Base-by-base conservation (phyloP, 345 rosid species). In the Cardamine resedifolia region DNA sequence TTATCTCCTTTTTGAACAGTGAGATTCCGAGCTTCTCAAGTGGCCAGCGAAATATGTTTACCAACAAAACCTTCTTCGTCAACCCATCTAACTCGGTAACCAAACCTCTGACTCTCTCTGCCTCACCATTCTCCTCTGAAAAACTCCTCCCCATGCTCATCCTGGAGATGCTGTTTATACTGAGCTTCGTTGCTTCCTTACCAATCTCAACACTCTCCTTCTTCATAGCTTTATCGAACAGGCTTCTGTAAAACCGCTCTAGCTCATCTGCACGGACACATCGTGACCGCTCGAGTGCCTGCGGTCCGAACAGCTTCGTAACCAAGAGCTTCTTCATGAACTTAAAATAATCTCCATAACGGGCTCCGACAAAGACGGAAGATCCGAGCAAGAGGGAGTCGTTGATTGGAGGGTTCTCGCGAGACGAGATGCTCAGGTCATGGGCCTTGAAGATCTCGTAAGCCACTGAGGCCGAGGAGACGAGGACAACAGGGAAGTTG, bases 81-180 rank as follows among this genome's bases (percentile, higher is more conserved):
- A 63, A 63, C 2, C 26, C 33, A 44, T 57, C 44, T 12, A 53
- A 56, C 36, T 68, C 50, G 6, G n/a, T 3, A 6, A 69, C 43
- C 27, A 69, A 28, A 12, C 51, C 64, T 16, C 44, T 43, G 51
- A 14, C 11, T 60, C 38, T 55, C 16, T 55, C 76, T 2, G 64
- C 76, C 6, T 72, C 70, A 16, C 51, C 58, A 23, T 51, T 56
- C 50, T 72, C 48, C 33, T 39, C 76, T 8, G 56, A 43, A 28
- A 57, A 63, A 44, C 31, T 52, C 43, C 69, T 71, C 4, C 84
- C 72, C 61, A 84, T 48, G 6, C 74, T 31, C 92, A 87, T 87
- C 73, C 47, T 73, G 51, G 70, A 72, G 2, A 64, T 52, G 21
- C 9, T 51, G 48, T 72, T 77, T 24, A 27, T 71, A 18, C 33